Evolutionary conservation across 208 protist species (phyloP), one percentile per base, ranked within the genome.

Genomic region (Trypanosoma cruzi): DNA sequence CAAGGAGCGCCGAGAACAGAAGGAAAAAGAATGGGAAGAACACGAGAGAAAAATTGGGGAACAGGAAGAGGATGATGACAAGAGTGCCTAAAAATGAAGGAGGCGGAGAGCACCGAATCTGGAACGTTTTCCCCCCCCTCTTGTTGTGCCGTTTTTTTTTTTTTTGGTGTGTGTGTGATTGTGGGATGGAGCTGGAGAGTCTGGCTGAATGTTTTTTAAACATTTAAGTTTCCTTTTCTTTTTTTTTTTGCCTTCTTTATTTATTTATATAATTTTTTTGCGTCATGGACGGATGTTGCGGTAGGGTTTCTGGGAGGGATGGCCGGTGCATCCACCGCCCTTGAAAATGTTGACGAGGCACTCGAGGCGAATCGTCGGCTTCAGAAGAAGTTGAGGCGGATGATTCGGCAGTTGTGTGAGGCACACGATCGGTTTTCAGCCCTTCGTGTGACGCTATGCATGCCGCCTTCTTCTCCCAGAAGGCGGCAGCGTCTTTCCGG

Each of bases 1-100:
- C 53, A 73, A 73, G 0, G 86, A 96, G 75, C 81, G 77, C 1
- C 80, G 82, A 0, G 74, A 78, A 22, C 83, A 90, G 63, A 89
- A 91, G 58, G 88, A 94, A 65, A 82, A 79, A 65, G 86, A 92
- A 64, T 94, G 90, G 86, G 81, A 92, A 60, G 81, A 75, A 64
- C 83, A 73, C 24, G 75, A 80, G 48, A 14, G 50, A 34, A 40
- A 67, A 29, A 44, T 66, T 22, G 55, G 54, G 16, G 66, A 60
- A 13, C 46, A 69, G 1, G 70, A 68, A 0, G 72, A 85, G 55
- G 80, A 85, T 59, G 58, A 80, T 24, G 64, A 56, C 5, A 34
- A 66, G 20, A 42, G 72, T 48, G 14, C 31, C 76, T 10, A 56
- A 80, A 36, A 32, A 72, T 40, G 68, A 53, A 24, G 14, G n/a